Conservation (phyloP, 257 asterid species). For the Scutellaria minor region DNA sequence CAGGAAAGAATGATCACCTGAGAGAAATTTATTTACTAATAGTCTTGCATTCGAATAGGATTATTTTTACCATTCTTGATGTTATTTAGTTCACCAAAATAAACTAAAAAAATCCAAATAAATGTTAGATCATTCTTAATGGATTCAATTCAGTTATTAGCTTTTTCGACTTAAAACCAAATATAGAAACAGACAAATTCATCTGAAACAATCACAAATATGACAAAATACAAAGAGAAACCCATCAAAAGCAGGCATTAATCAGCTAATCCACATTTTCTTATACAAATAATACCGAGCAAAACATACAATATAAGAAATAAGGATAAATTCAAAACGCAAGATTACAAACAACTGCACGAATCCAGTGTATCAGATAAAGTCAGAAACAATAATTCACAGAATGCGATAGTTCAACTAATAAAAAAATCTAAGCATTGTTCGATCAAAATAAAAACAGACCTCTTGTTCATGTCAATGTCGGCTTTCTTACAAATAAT, state of each 20-base stretch:
- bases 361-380: not conserved
- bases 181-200: not conserved
- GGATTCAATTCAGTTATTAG: not conserved
- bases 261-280: not conserved
- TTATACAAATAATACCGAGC: not conserved
- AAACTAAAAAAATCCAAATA: not conserved
- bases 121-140: not conserved
- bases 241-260: not conserved
- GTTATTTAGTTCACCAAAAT: not conserved
- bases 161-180: not conserved
- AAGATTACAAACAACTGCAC: not conserved
- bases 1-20: too few relatives aligned
- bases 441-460: not conserved
- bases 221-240: too few relatives aligned
- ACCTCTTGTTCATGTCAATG: slow-evolving; percentile 91
- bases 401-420: not conserved
- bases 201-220: not conserved
- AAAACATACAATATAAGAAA: not conserved
- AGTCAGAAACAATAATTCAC: not conserved
- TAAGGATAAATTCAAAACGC: not conserved
- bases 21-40: too few relatives aligned
- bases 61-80: too few relatives aligned
- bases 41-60: not conserved
- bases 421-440: not conserved
- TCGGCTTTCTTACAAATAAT: slow-evolving; percentile 87